Base-by-base conservation (phyloP, 306 rosid species). In the Phaseolus lunatus region DNA sequence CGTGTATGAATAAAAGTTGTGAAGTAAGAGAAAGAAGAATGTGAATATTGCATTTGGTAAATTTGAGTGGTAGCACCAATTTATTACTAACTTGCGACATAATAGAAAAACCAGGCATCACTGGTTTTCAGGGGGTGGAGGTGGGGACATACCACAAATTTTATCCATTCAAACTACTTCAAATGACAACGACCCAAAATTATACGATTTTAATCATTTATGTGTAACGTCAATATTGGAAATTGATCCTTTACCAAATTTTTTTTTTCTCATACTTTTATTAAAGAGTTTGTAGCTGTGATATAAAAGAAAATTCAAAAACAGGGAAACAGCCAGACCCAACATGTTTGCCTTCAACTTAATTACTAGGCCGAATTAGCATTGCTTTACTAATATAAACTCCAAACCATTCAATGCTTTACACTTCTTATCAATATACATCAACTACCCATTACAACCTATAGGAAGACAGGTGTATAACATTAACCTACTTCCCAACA, bases 361-460 rank as follows among this genome's bases (percentile, higher is more conserved):
- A 12, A 50, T 8, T 39, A 24, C 43, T 26, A 29, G 35, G 6
- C 14, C 54, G 50, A 62, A 62, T 35, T 26, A 29, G 16, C 0
- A 16, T 26, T 72, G 54, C 68, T 53, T 72, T 20, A 52, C 80
- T 35, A 10, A 39, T 80, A 31, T 26, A 47, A 66, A 65, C 62
- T 41, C 54, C 33, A 73, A 74, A 2, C 0, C 6, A 22, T 7
- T 54, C 22, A 23, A 23, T 35, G 23, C 22, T 33, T 18, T n/a
- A 11, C 43, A 66, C 3, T 3, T 58, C 45, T 67, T 57, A 5
- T 26, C 47, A 29, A 24, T 44, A 22, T 16, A 33, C 39, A 59
- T 35, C 35, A 43, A 80, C 53, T 80, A 31, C 63, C 66, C 80
- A 75, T 58, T 47, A 47, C 67, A 48, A 67, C 23, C 11, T 29